These are phyloP conservation scores for Aurantiochytrium sp. DNA, from an alignment of 108 stramenopile species.

Conservation along the genomic window DNA sequence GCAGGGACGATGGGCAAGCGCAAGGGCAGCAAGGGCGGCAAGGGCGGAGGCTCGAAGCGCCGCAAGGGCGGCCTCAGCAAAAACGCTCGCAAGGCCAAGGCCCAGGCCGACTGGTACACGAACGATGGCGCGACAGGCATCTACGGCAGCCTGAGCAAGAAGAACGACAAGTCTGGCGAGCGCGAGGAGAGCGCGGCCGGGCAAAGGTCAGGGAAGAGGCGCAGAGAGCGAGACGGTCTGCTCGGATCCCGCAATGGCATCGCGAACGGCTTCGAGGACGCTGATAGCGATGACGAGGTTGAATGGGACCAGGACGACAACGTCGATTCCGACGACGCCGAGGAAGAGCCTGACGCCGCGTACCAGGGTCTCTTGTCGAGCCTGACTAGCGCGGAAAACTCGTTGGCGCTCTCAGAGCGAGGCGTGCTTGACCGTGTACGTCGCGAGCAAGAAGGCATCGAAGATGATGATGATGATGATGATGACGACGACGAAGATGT, in stretches of 20 bases:
- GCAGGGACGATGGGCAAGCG: neutral
- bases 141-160: neutral
- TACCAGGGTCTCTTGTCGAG: neutral
- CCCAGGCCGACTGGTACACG: constrained; percentile 6
- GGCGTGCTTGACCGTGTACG: neutral
- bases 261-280: neutral
- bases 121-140: neutral
- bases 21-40: neutral
- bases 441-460: neutral
- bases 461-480: neutral
- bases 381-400: neutral
- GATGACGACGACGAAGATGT: neutral
- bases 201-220: too few species aligned
- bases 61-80: neutral
- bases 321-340: neutral
- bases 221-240: too few species aligned
- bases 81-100: neutral
- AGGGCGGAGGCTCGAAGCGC: neutral
- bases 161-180: neutral
- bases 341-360: constrained; percentile 6
- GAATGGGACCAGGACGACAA: neutral
- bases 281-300: neutral
- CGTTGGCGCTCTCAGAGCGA: neutral
- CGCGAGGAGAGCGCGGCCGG: too few species aligned
- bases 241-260: neutral